Evolutionary conservation across 495 filamentous ascomycete genomes (phyloP).

Genomic region (Penicillium psychrofluorescens): DNA sequence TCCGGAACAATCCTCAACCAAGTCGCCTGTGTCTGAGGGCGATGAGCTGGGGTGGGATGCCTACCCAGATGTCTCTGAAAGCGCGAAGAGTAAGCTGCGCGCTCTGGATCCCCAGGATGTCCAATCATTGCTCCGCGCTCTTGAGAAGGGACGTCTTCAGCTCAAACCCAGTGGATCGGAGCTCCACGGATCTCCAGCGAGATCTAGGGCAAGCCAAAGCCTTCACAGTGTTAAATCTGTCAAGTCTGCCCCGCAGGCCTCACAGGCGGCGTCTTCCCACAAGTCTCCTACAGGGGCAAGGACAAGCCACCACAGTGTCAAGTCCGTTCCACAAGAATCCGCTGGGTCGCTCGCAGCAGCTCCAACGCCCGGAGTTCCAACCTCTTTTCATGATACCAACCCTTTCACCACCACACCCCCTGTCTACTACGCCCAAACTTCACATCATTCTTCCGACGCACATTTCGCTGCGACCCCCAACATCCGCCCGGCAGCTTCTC

Average conservation of each 20-base stretch:
- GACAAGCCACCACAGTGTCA: conserved; percentile 11
- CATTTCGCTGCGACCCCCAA: too few species aligned
- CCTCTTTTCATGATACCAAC: conserved; percentile 10
- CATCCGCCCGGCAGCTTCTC: too few species aligned
- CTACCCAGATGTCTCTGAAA: conserved; percentile 31
- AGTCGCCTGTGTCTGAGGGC: too few species aligned
- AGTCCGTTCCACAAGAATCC: conserved; percentile 12
- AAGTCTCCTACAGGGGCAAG: conserved; percentile 3
- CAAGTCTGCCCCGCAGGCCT: too few species aligned
- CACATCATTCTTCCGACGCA: neutral
- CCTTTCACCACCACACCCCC: conserved; percentile 14
- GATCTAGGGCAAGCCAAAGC: neutral
- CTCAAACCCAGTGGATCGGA: conserved; percentile 28
- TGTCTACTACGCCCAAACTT: conserved; percentile 4
- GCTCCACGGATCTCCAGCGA: conserved; percentile 25
- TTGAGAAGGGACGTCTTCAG: conserved; percentile 30
- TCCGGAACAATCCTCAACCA: too few species aligned
- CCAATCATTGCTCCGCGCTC: conserved; percentile 24
- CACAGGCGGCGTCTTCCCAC: neutral
- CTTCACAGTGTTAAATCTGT: too few species aligned
- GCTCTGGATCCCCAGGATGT: conserved; percentile 33
- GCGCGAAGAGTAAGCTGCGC: conserved; percentile 31
- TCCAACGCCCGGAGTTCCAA: conserved; percentile 19
- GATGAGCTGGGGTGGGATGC: conserved; percentile 35
- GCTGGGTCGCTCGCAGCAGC: conserved; percentile 11